Percentiles rank a stretch among this genome's conserved stretches.
These are phyloP conservation scores for Dichomitus squalens DNA, from an alignment of 1,284 basidiomycete species.

Conservation along the genomic window DNA sequence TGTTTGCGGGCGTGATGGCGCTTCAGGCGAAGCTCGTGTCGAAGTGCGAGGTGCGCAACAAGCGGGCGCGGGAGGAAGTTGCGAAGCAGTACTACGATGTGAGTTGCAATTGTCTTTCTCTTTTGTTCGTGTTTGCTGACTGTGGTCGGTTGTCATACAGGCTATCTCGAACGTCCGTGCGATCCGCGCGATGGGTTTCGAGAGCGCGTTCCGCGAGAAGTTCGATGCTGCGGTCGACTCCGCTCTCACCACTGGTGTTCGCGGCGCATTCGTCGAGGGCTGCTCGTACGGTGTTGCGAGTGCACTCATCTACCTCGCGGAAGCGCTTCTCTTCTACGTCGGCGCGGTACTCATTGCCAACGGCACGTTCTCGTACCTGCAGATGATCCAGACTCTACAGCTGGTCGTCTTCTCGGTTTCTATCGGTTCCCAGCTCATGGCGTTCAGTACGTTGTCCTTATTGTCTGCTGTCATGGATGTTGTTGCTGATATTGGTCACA, in stretches of 20 bases:
- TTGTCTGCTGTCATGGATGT: neutral
- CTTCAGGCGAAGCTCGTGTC: slow-evolving; percentile 73
- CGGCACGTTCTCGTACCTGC: slow-evolving; percentile 84
- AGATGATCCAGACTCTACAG: slow-evolving; percentile 90
- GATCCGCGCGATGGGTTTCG: slow-evolving; percentile 91
- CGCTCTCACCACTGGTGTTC: slow-evolving; percentile 72
- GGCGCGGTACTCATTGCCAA: slow-evolving; percentile 82
- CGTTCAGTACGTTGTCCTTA: slow-evolving; percentile 69
- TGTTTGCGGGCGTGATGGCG: slow-evolving; percentile 78
- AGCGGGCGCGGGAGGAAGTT: slow-evolving; percentile 82
- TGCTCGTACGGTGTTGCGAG: slow-evolving; percentile 82
- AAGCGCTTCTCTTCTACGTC: slow-evolving; percentile 90
- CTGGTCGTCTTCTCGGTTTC: slow-evolving; percentile 93
- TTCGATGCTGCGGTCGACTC: slow-evolving; percentile 65
- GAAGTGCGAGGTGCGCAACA: slow-evolving; percentile 79
- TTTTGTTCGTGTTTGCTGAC: slow-evolving; percentile 10
- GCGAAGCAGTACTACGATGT: slow-evolving; percentile 88
- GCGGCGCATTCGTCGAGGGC: slow-evolving; percentile 82
- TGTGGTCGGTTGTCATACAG: slow-evolving; percentile 35
- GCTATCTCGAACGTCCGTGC: slow-evolving; percentile 86
- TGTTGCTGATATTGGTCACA: slow-evolving; percentile 11
- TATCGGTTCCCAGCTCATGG: slow-evolving; percentile 87
- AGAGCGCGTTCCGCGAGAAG: slow-evolving; percentile 68
- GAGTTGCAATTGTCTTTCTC: slow-evolving; percentile 28
- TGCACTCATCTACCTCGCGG: slow-evolving; percentile 84